Base-by-base conservation (phyloP, 2,329 filamentous ascomycete genomes). In the Aspergillus tanneri region DNA sequence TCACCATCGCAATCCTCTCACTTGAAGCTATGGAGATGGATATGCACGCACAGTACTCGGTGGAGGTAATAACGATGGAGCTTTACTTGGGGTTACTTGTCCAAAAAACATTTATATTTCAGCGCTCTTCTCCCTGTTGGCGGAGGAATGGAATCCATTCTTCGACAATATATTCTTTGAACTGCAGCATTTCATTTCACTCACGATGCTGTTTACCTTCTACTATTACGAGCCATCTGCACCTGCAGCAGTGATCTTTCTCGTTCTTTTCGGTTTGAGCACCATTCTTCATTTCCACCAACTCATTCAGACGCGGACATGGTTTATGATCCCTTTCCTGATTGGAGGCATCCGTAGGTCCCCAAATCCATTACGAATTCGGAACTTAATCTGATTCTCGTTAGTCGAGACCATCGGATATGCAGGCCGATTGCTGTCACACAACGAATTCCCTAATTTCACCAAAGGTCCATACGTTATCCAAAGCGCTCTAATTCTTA, bases 321-420 rank as follows among this genome's bases (percentile, higher is more conserved):
- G 61, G 62, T 63, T 61, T 37, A 59, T 65, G 55, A 58, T 63
- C 9, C 59, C 62, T 4, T 61, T 65, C 34, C 42, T 59, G 3
- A 56, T 72, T 14, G 71, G 71, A 9, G 63, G 64, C 24, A 40
- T 66, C n/a, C 60, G 70, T 72, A 59, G 43, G 68, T n/a, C 22
- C 37, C n/a, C 4, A 1, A n/a, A 5, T 9, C 3, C 9, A 18
- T 9, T 5, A 19, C 11, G 21, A 6, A 10, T 5, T 5, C 12
- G 28, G n/a, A 32, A 2, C 6, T 14, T 16, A 35, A 28, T 19
- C 6, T 22, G 5, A 43, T 16, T 21, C 5, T 32, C 4, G 22
- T 23, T 27, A 79, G 77, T 80, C 59, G 77, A 82, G 56, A 61
- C 67, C 0, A 65, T 81, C 16, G 80, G 79, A 12, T 82, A 81